phyloP scores from a whole-genome alignment of 78 protist genomes.

The Dictyostelium capitatum region DNA sequence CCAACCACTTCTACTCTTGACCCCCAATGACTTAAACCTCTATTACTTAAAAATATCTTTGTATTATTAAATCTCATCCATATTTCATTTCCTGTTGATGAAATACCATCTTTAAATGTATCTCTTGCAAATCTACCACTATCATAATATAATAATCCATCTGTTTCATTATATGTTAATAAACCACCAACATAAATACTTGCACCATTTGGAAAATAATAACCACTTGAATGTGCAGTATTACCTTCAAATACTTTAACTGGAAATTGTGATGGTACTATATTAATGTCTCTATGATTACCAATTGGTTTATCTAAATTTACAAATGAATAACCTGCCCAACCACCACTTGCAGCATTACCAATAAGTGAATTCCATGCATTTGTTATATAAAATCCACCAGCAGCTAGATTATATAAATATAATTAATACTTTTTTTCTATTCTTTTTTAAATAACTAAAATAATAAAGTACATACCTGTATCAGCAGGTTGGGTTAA shows the following conservation, averaged over 20 bases:
- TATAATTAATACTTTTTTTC: no score
- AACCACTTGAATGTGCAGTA: slow-evolving; percentile 81
- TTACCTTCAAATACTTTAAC: slow-evolving; percentile 83
- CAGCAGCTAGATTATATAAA: no score
- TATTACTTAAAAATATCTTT: not conserved
- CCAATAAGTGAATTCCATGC: not conserved
- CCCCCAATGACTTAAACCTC: slow-evolving; percentile 72
- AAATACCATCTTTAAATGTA: slow-evolving; percentile 2
- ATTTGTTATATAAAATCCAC: not conserved
- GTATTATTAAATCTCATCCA: slow-evolving; percentile 78
- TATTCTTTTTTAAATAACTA: not conserved
- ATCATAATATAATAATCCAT: slow-evolving; percentile 4
- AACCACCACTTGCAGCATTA: slow-evolving; percentile 21
- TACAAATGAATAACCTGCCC: slow-evolving; percentile 86
- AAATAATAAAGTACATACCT: not conserved
- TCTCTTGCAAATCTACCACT: slow-evolving; percentile 52
- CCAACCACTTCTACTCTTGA: slow-evolving; percentile 5
- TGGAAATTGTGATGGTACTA: slow-evolving; percentile 60
- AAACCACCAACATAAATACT: slow-evolving; percentile 81
- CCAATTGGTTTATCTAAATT: slow-evolving; percentile 70
- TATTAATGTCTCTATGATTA: not conserved
- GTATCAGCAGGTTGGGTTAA: slow-evolving; percentile 86
- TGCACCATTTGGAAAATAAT: slow-evolving; percentile 64
- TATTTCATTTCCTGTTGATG: not conserved
- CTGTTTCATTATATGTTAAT: not conserved